A percentile compares a stretch with the other conserved stretches of the same genome.
Conservation (phyloP, 495 filamentous ascomycete species). For the Geoglossum glabrum region DNA sequence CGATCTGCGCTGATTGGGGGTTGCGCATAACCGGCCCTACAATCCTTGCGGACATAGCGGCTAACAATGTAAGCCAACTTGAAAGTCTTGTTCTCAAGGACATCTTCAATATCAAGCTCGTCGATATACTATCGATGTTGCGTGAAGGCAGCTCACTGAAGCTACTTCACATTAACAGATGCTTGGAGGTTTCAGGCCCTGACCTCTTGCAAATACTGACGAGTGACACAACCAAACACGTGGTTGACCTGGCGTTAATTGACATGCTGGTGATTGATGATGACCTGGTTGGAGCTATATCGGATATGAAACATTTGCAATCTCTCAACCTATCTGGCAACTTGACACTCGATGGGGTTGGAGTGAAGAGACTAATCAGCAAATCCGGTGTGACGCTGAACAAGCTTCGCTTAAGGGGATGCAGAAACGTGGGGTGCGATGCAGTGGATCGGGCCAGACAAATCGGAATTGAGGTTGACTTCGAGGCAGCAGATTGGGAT, state of each 20-base stretch:
- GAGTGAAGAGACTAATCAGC: background rate
- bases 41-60: background rate
- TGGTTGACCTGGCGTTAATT: background rate
- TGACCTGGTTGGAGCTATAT: background rate
- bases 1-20: background rate
- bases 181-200: background rate
- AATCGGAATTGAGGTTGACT: background rate
- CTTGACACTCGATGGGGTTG: background rate
- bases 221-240: background rate
- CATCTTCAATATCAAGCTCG: background rate
- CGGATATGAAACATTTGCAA: background rate
- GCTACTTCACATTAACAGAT: background rate
- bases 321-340: background rate
- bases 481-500: background rate
- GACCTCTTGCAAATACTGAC: background rate
- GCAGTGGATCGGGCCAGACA: background rate
- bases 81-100: background rate
- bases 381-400: background rate
- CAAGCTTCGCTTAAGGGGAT: background rate
- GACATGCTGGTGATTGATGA: background rate
- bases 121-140: background rate
- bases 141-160: background rate
- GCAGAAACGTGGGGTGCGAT: background rate
- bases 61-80: background rate
- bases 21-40: background rate